Percentiles rank a stretch among this genome's conserved stretches.
Evolutionary conservation across 2,329 filamentous ascomycete species (phyloP).

Genomic region (Penicillium hordei): DNA sequence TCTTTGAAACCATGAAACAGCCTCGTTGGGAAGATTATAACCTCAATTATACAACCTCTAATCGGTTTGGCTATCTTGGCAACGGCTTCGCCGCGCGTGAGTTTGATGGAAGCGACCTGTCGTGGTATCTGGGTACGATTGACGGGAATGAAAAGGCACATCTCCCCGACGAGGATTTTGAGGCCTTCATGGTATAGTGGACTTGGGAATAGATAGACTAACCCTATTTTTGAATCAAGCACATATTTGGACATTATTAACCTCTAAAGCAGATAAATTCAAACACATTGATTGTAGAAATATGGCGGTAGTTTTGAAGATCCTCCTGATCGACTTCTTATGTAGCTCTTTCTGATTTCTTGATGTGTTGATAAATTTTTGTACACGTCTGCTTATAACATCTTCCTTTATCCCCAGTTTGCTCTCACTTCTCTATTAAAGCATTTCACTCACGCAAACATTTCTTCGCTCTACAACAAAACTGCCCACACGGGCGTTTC

Average conservation of each 20-base stretch:
- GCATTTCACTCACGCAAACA: too few relatives aligned
- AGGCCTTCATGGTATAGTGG: conserved; percentile 9
- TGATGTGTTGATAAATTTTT: too few relatives aligned
- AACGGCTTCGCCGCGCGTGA: conserved; percentile 21
- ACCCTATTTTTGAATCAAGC: neutral
- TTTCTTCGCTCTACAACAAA: too few relatives aligned
- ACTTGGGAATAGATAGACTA: neutral
- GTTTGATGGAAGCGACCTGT: conserved; percentile 18
- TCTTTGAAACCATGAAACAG: conserved; percentile 24
- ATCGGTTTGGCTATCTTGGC: conserved; percentile 22
- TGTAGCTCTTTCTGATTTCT: too few relatives aligned
- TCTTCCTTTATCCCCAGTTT: too few relatives aligned
- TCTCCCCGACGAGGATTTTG: conserved; percentile 12
- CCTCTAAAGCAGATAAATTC: too few relatives aligned
- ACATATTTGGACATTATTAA: neutral
- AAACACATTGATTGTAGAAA: too few relatives aligned
- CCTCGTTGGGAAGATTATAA: conserved; percentile 30
- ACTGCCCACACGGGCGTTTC: too few relatives aligned
- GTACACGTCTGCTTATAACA: too few relatives aligned
- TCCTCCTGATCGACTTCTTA: too few relatives aligned
- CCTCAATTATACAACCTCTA: conserved; percentile 17
- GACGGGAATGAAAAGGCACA: conserved; percentile 10
- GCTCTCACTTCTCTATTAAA: too few relatives aligned
- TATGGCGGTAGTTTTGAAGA: too few relatives aligned
- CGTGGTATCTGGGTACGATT: conserved; percentile 11